phyloP scores from a whole-genome alignment of 1,284 basidiomycete genomes.

The Golubevia pallescens region DNA sequence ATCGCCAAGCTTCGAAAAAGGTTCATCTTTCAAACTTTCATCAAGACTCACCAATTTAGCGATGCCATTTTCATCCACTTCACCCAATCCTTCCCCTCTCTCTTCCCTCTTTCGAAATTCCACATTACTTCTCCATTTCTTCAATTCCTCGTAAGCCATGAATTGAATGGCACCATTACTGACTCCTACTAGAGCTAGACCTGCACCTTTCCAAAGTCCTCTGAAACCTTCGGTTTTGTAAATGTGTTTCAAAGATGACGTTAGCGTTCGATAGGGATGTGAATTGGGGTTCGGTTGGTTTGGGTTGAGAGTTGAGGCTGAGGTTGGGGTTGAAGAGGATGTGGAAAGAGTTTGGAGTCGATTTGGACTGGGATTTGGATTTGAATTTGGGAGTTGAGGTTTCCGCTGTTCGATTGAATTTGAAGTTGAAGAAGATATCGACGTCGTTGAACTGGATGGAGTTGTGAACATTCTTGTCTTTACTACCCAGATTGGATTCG shows the following conservation, averaged over 20 bases:
- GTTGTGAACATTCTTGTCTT: constrained; percentile 97
- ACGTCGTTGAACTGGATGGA: too few relatives aligned
- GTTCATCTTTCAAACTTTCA: too few relatives aligned
- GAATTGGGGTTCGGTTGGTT: constrained; percentile 1
- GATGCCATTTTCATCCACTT: constrained; percentile 16
- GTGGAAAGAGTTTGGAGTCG: too few relatives aligned
- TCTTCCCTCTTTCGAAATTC: constrained; percentile 65
- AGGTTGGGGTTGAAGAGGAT: constrained; percentile 19
- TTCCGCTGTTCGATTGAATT: too few relatives aligned
- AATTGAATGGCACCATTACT: constrained; percentile 96
- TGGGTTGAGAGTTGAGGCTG: background rate
- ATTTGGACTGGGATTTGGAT: too few relatives aligned
- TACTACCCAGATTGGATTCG: constrained; percentile 98
- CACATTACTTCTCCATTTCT: constrained; percentile 70
- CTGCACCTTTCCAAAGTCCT: constrained; percentile 86
- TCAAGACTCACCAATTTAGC: background rate
- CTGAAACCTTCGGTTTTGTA: constrained; percentile 71
- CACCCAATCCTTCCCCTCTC: constrained; percentile 66
- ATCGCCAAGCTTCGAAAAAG: constrained; percentile 18
- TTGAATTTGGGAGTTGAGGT: too few relatives aligned
- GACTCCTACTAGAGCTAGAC: constrained; percentile 88
- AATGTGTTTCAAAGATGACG: constrained; percentile 16
- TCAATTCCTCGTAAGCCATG: constrained; percentile 94
- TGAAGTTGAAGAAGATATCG: too few relatives aligned
- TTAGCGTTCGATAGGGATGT: constrained; percentile 1